These are phyloP conservation scores for Nakaseomyces glabratus DNA, from an alignment of 1,139 yeast genomes.

Conservation along the genomic window DNA sequence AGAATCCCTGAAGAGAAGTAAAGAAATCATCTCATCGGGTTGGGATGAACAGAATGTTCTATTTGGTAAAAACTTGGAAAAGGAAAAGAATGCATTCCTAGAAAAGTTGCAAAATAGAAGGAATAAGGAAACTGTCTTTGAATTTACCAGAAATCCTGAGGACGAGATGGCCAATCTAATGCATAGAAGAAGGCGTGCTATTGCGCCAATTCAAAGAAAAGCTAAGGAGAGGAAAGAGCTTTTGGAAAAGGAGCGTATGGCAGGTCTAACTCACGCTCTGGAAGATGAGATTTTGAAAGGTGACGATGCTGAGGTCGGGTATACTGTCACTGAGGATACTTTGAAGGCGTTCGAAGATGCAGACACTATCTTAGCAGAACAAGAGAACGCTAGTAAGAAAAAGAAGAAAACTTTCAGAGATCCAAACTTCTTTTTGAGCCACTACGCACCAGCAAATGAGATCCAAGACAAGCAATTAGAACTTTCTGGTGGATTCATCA, in stretches of 20 bases:
- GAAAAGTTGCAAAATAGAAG: conserved; percentile 59
- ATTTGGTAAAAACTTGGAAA: conserved; percentile 66
- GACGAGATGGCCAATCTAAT: conserved; percentile 72
- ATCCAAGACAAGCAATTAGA: conserved; percentile 78
- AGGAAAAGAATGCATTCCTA: conserved; percentile 64
- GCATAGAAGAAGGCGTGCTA: conserved; percentile 76
- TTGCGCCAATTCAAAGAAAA: conserved; percentile 77
- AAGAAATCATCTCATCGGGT: conserved; percentile 65
- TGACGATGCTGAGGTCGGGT: conserved; percentile 49
- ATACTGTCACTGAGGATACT: conserved; percentile 45
- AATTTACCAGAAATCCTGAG: conserved; percentile 58
- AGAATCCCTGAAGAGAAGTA: conserved; percentile 77
- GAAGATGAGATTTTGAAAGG: conserved; percentile 62
- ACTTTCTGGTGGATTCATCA: conserved; percentile 57
- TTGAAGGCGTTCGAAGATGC: conserved; percentile 56
- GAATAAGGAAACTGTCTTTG: conserved; percentile 87
- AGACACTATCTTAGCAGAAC: conserved; percentile 38
- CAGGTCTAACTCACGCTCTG: conserved; percentile 64
- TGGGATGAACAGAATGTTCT: conserved; percentile 86
- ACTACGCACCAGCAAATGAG: conserved; percentile 74
- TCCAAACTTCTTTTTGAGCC: conserved; percentile 77
- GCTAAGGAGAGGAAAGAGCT: conserved; percentile 64
- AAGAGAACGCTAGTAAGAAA: conserved; percentile 31
- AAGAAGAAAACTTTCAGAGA: conserved; percentile 50
- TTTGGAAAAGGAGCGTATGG: conserved; percentile 63